These are phyloP conservation scores for Musa balbisiana DNA, from an alignment of 202 grass and related monocot species.

Conservation along the genomic window DNA sequence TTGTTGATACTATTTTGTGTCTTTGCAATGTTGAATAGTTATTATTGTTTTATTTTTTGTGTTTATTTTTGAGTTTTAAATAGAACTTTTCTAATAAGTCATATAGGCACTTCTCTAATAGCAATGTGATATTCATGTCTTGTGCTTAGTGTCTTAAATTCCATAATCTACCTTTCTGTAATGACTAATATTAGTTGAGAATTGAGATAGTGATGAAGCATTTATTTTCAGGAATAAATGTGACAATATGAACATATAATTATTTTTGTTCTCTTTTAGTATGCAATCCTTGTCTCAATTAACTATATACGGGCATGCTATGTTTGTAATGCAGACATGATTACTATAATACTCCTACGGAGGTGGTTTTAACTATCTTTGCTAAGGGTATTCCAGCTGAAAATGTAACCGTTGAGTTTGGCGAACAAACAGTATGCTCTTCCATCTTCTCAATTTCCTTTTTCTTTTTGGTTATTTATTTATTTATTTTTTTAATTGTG, in stretches of 20 bases:
- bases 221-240: too few relatives aligned
- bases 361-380: slow-evolving; percentile 29
- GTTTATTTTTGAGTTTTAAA: not conserved
- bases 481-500: not conserved
- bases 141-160: not conserved
- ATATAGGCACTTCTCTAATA: not conserved
- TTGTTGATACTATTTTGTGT: not conserved
- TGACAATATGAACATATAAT: not conserved
- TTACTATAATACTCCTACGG: slow-evolving; percentile 31
- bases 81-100: not conserved
- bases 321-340: slow-evolving; percentile 27
- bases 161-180: too few relatives aligned
- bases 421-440: slow-evolving; percentile 33
- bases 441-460: not conserved
- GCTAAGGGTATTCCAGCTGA: slow-evolving; percentile 21
- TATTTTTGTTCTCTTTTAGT: not conserved
- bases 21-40: not conserved
- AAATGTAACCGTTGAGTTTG: slow-evolving; percentile 32
- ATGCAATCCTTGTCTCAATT: not conserved
- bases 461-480: not conserved
- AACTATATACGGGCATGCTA: slow-evolving; percentile 12
- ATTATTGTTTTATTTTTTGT: not conserved
- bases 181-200: too few relatives aligned
- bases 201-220: too few relatives aligned
- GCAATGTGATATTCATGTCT: not conserved